Percentiles rank a stretch among this genome's conserved stretches.
Evolutionary conservation across 768 basidiomycete genomes (phyloP).

Genomic region (Leucogyrophana mollusca): DNA sequence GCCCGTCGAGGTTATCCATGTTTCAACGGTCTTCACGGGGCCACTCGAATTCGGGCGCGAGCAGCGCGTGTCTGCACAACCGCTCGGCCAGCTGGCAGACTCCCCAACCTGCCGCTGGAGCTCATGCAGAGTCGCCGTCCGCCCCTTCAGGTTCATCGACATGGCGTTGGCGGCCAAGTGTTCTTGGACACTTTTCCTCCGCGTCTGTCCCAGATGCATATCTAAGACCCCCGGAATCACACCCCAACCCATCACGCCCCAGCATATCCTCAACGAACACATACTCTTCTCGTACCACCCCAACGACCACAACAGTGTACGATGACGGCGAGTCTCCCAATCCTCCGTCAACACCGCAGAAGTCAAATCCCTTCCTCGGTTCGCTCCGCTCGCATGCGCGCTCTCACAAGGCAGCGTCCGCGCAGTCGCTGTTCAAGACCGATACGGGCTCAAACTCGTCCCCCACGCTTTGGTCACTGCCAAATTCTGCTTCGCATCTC

Average conservation of each 20-base stretch:
- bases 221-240: conserved; percentile 39
- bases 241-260: conserved; percentile 47
- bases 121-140: conserved; percentile 8
- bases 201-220: conserved; percentile 44
- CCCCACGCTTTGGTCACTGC: conserved; percentile 38
- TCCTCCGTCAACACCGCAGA: conserved; percentile 37
- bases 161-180: conserved; percentile 62
- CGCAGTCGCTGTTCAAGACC: conserved; percentile 32
- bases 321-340: conserved; percentile 36
- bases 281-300: conserved; percentile 43
- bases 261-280: conserved; percentile 64
- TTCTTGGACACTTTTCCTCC: conserved; percentile 62
- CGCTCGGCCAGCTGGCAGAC: conserved; percentile 52
- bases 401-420: conserved; percentile 24
- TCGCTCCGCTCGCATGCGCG: conserved; percentile 27
- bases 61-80: conserved; percentile 36
- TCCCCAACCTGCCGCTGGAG: conserved; percentile 24
- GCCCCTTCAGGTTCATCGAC: conserved; percentile 22
- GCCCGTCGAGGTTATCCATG: conserved; percentile 42
- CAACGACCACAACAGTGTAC: conserved; percentile 34
- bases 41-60: conserved; percentile 26
- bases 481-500: conserved; percentile 38
- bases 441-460: conserved; percentile 24
- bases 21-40: conserved; percentile 34
- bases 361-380: conserved; percentile 30